Evolutionary conservation across 2,329 filamentous ascomycete genomes (phyloP), one percentile per base, ranked within the genome.

Genomic region (Exophiala calicioides): DNA sequence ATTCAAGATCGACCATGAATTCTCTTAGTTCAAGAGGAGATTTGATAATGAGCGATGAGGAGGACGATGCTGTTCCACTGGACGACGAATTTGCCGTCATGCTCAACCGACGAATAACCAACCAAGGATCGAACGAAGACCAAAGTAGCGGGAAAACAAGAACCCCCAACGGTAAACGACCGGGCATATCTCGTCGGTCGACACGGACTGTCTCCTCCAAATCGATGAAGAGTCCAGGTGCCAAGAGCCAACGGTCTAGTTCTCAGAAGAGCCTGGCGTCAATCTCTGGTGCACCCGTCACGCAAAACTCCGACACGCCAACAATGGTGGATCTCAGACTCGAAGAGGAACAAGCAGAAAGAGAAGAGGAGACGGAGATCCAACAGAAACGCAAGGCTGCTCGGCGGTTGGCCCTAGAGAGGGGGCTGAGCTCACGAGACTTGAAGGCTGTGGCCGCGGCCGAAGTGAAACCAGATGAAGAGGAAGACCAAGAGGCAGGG

Each of bases 31-130:
- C 90, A 8, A 77, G 91, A 35, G 90, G 90, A 2, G 91, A 97
- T 68, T 73, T 97, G 9, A 93, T 96, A 57, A 89, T 89, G 0
- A 95, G 90, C 60, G 90, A 95, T 60, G 89, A 90, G 42, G 89
- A 94, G 54, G 90, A 95, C 65, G 91, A 97, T 67, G 91, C 91
- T 1, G 81, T 95, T n/a, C 88, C 90, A 9, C 71, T 97, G 13
- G 88, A 91, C 59, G 91, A 96, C 62, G 90, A 96, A 62, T 94
- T 97, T 59, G 88, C 90, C 2, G 84, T 95, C 64, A 82, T 84
- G 3, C 75, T 96, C 52, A 84, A 90, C 50, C 80, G 86, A 41
- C 81, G 85, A 56, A 79, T 77, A n/a, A 81, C 78, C 1, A 70
- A 70, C 3, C 64, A 72, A 21, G 48, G 47, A 9, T 72, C 71